phyloP scores from a whole-genome alignment of 306 rosid genomes.

The Senna tora region DNA sequence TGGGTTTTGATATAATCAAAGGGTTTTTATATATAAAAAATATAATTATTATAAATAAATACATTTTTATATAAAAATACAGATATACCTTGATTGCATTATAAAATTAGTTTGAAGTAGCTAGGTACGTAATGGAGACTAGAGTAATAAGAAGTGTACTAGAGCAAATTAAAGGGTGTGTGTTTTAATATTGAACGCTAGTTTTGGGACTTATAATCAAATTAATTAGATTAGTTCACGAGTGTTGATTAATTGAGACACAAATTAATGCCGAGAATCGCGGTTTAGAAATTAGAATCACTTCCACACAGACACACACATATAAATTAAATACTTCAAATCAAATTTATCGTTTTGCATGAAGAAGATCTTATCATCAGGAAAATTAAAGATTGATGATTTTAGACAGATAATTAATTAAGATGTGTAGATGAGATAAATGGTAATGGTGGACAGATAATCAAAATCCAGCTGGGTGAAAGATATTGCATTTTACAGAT shows the following conservation, averaged over 20 bases:
- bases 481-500: constrained; percentile 4
- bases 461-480: constrained; percentile 42
- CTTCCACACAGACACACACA: background rate
- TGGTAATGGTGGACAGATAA: constrained; percentile 18
- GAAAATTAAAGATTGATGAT: constrained; percentile 24
- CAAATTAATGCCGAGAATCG: constrained; percentile 57
- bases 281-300: constrained; percentile 35
- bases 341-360: constrained; percentile 50
- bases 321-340: constrained; percentile 23
- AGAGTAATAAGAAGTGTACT: too few species aligned
- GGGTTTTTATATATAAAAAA: too few species aligned
- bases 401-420: background rate
- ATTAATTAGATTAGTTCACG: background rate
- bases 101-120: too few species aligned
- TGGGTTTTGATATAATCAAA: too few species aligned
- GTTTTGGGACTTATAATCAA: background rate
- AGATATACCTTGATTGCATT: too few species aligned
- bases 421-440: background rate
- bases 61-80: too few species aligned
- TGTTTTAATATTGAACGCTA: background rate
- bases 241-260: constrained; percentile 36
- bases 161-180: background rate
- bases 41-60: too few species aligned
- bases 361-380: constrained; percentile 44
- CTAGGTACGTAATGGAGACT: too few species aligned